Conservation (phyloP, 1,284 basidiomycete genomes). For the Rhodotorula mucilaginosa region DNA sequence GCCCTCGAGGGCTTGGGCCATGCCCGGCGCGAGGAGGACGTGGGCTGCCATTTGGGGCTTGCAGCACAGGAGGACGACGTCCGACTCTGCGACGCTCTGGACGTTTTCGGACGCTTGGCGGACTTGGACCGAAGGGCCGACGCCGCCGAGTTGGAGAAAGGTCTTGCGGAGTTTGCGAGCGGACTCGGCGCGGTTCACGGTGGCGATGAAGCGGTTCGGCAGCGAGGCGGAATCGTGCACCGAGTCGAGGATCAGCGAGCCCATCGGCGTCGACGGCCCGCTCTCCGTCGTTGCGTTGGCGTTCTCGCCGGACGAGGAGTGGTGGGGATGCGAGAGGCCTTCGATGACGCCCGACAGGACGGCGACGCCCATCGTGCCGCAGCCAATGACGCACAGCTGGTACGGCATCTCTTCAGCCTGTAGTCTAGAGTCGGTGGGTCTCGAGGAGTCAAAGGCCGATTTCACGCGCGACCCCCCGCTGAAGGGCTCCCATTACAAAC, state of each 20-base stretch:
- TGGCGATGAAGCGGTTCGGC: conserved; percentile 71
- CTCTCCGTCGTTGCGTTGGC: conserved; percentile 41
- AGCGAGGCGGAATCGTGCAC: conserved; percentile 11
- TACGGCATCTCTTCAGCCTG: conserved; percentile 38
- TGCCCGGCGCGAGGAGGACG: conserved; percentile 75
- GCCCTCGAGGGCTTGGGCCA: conserved; percentile 77
- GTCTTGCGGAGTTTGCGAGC: conserved; percentile 65
- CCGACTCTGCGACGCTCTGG: conserved; percentile 65
- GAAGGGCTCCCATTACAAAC: too few species aligned
- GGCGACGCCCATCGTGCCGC: conserved; percentile 98
- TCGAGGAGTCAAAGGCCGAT: neutral
- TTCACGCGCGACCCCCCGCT: too few species aligned
- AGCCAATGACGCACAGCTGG: conserved; percentile 60
- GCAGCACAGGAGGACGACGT: conserved; percentile 86
- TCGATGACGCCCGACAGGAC: conserved; percentile 86
- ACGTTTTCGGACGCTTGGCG: conserved; percentile 66
- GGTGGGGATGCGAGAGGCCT: conserved; percentile 59
- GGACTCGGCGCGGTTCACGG: conserved; percentile 76
- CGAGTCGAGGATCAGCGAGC: conserved; percentile 25
- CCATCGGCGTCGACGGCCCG: conserved; percentile 34
- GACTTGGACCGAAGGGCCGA: conserved; percentile 51
- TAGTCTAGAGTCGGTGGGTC: neutral
- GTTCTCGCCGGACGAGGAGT: conserved; percentile 13
- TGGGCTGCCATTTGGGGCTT: conserved; percentile 85
- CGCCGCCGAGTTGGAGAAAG: conserved; percentile 59